Base-by-base conservation (phyloP, 2,329 filamentous ascomycete species). In the Massarina eburnea region DNA sequence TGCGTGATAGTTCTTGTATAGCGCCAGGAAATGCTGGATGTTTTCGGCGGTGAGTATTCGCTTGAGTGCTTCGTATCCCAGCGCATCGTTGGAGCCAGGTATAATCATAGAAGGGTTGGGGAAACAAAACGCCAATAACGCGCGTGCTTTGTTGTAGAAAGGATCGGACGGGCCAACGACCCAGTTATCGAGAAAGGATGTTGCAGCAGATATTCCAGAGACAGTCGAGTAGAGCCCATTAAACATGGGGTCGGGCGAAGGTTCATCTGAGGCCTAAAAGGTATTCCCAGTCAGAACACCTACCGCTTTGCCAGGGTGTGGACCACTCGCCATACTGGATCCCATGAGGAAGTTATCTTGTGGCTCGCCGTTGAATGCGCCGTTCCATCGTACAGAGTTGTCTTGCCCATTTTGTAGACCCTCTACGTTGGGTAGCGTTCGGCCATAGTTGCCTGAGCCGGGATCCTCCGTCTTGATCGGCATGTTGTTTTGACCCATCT, bases 1-100 rank as follows among this genome's bases (percentile, higher is more conserved):
- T 49, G 81, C 79, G 66, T 89, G 83, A 67, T 85, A 89, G 67
- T 88, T 83, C 48, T 79, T 82, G 74, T 87, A 89, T 60, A 84
- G 79, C 58, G 84, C 79, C 66, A 89, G 77, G 64, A 88, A 88
- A 62, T 84, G 79, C 73, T 83, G 84, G 63, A 89, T 77, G 66
- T 86, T 86, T 57, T 85, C 80, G 48, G 82, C 77, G 39, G 82
- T 83, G 58, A 89, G 80, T 60, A 83, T 84, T 46, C 66, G 59
- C 57, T 71, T 73, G 46, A 79, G 73, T 71, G 73, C 72, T 70
- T 78, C 70, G 76, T 76, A 74, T 73, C 73, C 72, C 76, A 77
- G 73, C 75, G 61, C 54, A 33, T 71, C 67, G 36, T 49, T 57
- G 8, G 66, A 63, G 36, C 51, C 56, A 18, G 59, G 51, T 29